A percentile compares a stretch with the other conserved stretches of the same genome.
Evolutionary conservation across 768 basidiomycete genomes (phyloP).

Genomic region (Phylloporus arenicola): DNA sequence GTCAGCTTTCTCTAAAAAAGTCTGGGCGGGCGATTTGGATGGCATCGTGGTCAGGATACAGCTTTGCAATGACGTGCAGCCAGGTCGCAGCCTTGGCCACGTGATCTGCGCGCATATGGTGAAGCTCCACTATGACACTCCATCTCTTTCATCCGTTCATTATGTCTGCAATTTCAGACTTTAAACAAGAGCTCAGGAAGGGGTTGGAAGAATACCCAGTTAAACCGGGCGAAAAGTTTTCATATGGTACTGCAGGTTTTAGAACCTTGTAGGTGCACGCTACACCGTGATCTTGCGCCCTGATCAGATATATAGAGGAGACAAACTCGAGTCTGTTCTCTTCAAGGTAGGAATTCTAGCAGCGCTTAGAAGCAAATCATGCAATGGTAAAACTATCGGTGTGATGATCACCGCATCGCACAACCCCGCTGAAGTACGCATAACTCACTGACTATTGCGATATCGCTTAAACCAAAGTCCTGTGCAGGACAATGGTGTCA

Average conservation of each 20-base stretch:
- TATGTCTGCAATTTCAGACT: slow-evolving; percentile 33
- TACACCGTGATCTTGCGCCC: slow-evolving; percentile 1
- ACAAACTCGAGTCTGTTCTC: slow-evolving; percentile 79
- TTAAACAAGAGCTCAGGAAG: slow-evolving; percentile 40
- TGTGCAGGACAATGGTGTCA: slow-evolving; percentile 92
- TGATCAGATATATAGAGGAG: slow-evolving; percentile 43
- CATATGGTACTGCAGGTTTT: slow-evolving; percentile 95
- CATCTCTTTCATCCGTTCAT: neutral
- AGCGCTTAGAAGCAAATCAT: slow-evolving; percentile 81
- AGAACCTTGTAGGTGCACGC: slow-evolving; percentile 67
- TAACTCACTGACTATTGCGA: neutral
- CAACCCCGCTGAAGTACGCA: slow-evolving; percentile 89
- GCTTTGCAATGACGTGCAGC: neutral
- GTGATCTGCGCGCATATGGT: slow-evolving; percentile 5
- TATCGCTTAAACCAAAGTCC: slow-evolving; percentile 1
- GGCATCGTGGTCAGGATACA: slow-evolving; percentile 42
- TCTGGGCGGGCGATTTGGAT: slow-evolving; percentile 72
- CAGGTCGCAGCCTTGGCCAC: slow-evolving; percentile 8
- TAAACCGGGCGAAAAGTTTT: slow-evolving; percentile 61
- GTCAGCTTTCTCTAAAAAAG: slow-evolving; percentile 79
- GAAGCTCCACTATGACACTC: too few relatives aligned
- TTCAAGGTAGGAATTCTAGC: slow-evolving; percentile 92
- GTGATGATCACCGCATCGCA: slow-evolving; percentile 99
- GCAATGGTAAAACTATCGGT: slow-evolving; percentile 89
- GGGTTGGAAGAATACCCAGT: slow-evolving; percentile 65